Evolutionary conservation across 2,329 filamentous ascomycete genomes (phyloP).

Genomic region (Sarocladium strictum): DNA sequence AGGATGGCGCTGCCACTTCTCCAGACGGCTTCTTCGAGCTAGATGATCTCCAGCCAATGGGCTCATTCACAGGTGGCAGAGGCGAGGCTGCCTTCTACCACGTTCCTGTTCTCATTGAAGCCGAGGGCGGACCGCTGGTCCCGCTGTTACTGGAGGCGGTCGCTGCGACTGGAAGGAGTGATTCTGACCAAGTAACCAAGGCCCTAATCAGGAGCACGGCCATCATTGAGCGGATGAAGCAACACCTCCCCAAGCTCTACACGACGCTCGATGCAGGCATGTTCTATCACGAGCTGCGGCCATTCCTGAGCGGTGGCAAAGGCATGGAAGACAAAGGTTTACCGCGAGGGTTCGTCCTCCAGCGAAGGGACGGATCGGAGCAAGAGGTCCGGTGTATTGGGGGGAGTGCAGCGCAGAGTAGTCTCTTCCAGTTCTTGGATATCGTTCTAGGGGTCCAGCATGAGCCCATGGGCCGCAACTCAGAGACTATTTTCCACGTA

Average conservation of each 20-base stretch:
- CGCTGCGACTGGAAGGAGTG: not conserved
- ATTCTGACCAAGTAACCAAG: conserved; percentile 4
- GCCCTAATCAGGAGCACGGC: conserved; percentile 9
- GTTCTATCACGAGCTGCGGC: conserved; percentile 15
- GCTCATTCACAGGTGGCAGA: conserved; percentile 13
- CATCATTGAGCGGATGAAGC: conserved; percentile 11
- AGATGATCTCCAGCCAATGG: conserved; percentile 10
- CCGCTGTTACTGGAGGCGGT: conserved; percentile 12
- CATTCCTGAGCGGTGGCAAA: conserved; percentile 13
- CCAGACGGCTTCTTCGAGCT: conserved; percentile 11
- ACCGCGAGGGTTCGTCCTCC: conserved; percentile 14
- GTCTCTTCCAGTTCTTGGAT: conserved; percentile 16
- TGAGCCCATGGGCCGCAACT: not conserved
- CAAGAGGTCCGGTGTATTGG: conserved; percentile 12
- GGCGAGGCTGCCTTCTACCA: conserved; percentile 16
- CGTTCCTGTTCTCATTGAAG: conserved; percentile 16
- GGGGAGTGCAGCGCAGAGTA: conserved; percentile 16
- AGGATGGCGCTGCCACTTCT: not conserved
- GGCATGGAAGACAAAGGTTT: conserved; percentile 14
- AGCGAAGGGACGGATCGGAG: conserved; percentile 12
- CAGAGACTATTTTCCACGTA: conserved; percentile 14
- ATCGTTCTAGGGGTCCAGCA: conserved; percentile 13
- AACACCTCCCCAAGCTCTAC: conserved; percentile 14
- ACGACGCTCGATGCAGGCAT: conserved; percentile 12
- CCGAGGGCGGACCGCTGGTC: conserved; percentile 14